These are phyloP conservation scores for Caloboletus inedulis DNA, from an alignment of 1,284 basidiomycete genomes.

Conservation along the genomic window DNA sequence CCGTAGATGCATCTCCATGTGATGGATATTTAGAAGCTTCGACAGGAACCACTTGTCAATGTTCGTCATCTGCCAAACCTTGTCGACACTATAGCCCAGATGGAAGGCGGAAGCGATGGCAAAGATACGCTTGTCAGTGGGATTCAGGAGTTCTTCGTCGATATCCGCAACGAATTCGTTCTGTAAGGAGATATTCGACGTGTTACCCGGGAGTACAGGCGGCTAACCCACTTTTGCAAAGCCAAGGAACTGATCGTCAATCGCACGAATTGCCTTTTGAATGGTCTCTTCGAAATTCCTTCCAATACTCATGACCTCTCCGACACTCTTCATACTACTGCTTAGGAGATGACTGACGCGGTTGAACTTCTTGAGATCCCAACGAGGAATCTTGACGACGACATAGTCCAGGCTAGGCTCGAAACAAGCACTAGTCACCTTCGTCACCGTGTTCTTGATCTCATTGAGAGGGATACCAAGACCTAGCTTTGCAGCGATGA, in stretches of 20 bases:
- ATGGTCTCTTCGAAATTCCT: conserved; percentile 98
- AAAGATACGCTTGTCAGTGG: conserved; percentile 91
- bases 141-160: conserved; percentile 84
- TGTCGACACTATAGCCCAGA: conserved; percentile 89
- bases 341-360: conserved; percentile 86
- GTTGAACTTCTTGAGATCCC: conserved; percentile 98
- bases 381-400: conserved; percentile 97
- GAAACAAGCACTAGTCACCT: conserved; percentile 95
- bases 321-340: conserved; percentile 98
- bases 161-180: conserved; percentile 83
- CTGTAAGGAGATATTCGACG: conserved; percentile 36
- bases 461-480: conserved; percentile 96
- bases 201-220: not conserved
- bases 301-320: conserved; percentile 99
- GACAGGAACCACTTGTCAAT: conserved; percentile 99
- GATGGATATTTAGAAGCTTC: conserved; percentile 79
- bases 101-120: conserved; percentile 88
- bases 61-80: conserved; percentile 95
- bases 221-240: conserved; percentile 71
- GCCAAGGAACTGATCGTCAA: conserved; percentile 92
- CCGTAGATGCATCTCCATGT: conserved; percentile 76
- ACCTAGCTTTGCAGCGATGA: conserved; percentile 97
- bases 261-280: conserved; percentile 95
- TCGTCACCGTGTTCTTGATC: conserved; percentile 97
- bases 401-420: conserved; percentile 97